Conservation (phyloP, 345 rosid genomes). For the Mangifera indica region DNA sequence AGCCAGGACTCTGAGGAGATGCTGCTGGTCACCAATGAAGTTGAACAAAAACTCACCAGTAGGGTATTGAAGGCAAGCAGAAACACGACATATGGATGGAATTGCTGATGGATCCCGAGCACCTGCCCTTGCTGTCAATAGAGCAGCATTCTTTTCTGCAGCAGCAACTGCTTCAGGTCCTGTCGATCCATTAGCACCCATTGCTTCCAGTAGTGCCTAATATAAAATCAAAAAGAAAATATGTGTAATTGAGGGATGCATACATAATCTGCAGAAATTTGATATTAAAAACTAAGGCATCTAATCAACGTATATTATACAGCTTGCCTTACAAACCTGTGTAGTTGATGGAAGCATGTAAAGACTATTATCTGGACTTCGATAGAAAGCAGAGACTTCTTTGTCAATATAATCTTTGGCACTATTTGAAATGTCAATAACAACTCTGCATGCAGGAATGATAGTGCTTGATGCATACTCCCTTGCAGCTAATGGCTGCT, state of each 20-base stretch:
- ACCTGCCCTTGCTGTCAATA: conserved; percentile 97
- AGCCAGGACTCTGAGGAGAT: too few relatives aligned
- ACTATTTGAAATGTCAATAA: conserved; percentile 63
- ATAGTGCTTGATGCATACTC: conserved; percentile 83
- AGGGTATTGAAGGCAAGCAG: conserved; percentile 95
- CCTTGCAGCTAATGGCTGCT: conserved; percentile 80
- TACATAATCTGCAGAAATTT: conserved; percentile 2
- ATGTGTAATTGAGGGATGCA: conserved; percentile 16
- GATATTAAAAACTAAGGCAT: not conserved
- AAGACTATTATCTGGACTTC: conserved; percentile 79
- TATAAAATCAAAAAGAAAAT: conserved; percentile 20
- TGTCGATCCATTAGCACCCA: conserved; percentile 86
- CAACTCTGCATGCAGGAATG: conserved; percentile 74
- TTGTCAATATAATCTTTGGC: conserved; percentile 77
- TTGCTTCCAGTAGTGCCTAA: conserved; percentile 86
- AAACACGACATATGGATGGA: conserved; percentile 93
- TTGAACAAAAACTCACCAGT: conserved; percentile 48
- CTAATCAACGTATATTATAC: not conserved
- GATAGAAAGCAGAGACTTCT: conserved; percentile 83
- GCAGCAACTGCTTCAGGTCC: conserved; percentile 88
- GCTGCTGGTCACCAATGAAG: too few relatives aligned
- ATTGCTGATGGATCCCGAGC: conserved; percentile 98
- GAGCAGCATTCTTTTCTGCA: conserved; percentile 90
- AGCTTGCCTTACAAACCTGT: conserved; percentile 54
- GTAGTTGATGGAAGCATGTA: conserved; percentile 94